phyloP scores from a whole-genome alignment of 2,329 filamentous ascomycete species.

The Talaromyces sp. region DNA sequence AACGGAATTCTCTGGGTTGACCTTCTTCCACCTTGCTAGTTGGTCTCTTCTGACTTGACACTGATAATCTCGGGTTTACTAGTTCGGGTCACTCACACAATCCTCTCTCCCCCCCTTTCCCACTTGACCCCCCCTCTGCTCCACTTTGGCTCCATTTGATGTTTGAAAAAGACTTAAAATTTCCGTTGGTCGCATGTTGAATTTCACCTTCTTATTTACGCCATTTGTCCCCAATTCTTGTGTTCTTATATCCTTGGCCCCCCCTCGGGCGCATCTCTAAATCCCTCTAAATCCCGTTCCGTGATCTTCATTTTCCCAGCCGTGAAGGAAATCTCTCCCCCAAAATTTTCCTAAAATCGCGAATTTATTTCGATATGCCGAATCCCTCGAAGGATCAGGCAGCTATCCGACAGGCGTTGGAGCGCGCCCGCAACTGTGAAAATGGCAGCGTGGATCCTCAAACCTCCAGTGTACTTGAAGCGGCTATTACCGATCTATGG shows the following conservation, averaged over 20 bases:
- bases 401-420: slow-evolving; percentile 68
- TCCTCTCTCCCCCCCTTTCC: slow-evolving; percentile 6
- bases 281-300: background rate
- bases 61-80: slow-evolving; percentile 21
- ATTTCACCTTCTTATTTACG: slow-evolving; percentile 12
- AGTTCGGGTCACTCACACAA: slow-evolving; percentile 9
- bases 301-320: background rate
- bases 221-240: slow-evolving; percentile 1
- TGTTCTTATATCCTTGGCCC: background rate
- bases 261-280: background rate
- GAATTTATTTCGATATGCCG: slow-evolving; percentile 28
- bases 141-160: slow-evolving; percentile 25
- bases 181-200: slow-evolving; percentile 22
- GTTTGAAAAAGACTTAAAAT: slow-evolving; percentile 20
- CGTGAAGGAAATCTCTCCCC: background rate
- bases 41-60: slow-evolving; percentile 12
- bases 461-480: slow-evolving; percentile 67
- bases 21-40: background rate
- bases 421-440: slow-evolving; percentile 73
- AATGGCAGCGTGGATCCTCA: slow-evolving; percentile 65
- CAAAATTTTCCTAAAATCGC: background rate
- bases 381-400: slow-evolving; percentile 34
- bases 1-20: background rate
- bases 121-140: slow-evolving; percentile 15
- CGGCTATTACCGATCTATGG: slow-evolving; percentile 68